Evolutionary conservation across 202 grass and related monocot species (phyloP).

Genomic region (Eragrostis tef): DNA sequence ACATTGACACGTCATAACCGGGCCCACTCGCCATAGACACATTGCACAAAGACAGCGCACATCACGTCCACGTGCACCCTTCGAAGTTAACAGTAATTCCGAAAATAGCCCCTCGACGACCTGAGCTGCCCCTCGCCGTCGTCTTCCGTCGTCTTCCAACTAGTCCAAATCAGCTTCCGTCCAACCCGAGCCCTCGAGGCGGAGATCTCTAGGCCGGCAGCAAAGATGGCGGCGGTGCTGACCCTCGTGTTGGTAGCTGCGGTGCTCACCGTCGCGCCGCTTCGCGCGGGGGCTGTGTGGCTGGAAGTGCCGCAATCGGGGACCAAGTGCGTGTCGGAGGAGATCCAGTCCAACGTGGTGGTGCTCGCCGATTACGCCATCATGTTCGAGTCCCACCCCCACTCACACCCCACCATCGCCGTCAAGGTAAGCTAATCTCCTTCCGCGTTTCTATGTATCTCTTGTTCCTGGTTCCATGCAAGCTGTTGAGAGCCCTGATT

Average conservation of each 20-base stretch:
- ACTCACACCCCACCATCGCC: slow-evolving; percentile 62
- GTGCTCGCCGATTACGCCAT: slow-evolving; percentile 79
- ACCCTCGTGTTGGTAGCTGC: slow-evolving; percentile 30
- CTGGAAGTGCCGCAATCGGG: slow-evolving; percentile 70
- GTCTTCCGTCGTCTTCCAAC: not conserved
- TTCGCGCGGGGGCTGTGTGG: slow-evolving; percentile 62
- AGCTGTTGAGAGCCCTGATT: not conserved
- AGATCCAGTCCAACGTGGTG: slow-evolving; percentile 90
- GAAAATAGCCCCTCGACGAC: no score
- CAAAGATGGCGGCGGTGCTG: slow-evolving; percentile 32
- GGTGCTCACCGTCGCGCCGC: slow-evolving; percentile 25
- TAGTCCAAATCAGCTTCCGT: not conserved
- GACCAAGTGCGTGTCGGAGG: slow-evolving; percentile 94
- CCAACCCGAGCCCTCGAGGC: slow-evolving; percentile 24
- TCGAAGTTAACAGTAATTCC: no score
- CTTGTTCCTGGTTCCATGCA: not conserved
- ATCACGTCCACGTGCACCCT: no score
- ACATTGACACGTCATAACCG: no score
- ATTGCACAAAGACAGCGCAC: no score
- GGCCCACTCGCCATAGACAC: no score
- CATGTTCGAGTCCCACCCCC: slow-evolving; percentile 69
- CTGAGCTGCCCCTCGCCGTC: no score
- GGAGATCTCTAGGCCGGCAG: slow-evolving; percentile 44
- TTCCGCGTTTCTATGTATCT: not conserved
- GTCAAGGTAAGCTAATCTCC: slow-evolving; percentile 56